These are phyloP conservation scores for Penicillium occitanis DNA, from an alignment of 2,329 filamentous ascomycete genomes.

Conservation along the genomic window DNA sequence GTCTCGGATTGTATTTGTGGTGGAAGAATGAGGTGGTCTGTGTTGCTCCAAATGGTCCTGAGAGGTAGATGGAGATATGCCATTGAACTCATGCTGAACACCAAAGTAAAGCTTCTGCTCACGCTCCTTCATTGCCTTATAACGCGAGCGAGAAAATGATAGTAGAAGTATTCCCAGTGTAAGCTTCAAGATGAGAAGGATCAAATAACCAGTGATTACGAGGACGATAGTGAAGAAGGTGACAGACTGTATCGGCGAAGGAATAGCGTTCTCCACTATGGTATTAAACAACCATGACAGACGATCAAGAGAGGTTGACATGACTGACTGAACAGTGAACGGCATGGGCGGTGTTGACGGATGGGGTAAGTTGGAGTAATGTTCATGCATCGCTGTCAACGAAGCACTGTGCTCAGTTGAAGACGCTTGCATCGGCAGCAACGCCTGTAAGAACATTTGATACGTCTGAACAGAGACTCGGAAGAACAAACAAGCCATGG, in stretches of 20 bases:
- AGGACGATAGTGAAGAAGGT: constrained; percentile 69
- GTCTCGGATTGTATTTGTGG: constrained; percentile 39
- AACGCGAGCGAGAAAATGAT: constrained; percentile 74
- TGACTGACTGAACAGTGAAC: constrained; percentile 56
- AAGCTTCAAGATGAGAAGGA: constrained; percentile 80
- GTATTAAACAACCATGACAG: constrained; percentile 41
- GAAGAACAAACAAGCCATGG: constrained; percentile 90
- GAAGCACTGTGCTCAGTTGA: constrained; percentile 38
- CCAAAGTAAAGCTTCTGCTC: constrained; percentile 48
- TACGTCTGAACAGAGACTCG: constrained; percentile 93
- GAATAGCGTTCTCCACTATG: constrained; percentile 44
- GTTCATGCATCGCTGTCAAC: constrained; percentile 45
- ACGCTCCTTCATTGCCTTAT: constrained; percentile 73
- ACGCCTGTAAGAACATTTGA: constrained; percentile 92
- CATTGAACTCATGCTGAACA: not conserved
- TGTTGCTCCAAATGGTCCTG: constrained; percentile 11
- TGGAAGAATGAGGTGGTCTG: constrained; percentile 22
- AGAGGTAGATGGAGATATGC: not conserved
- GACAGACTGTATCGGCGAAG: constrained; percentile 42
- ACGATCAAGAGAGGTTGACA: constrained; percentile 54
- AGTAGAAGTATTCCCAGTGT: constrained; percentile 85
- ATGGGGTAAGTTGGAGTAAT: constrained; percentile 61
- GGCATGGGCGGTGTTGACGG: constrained; percentile 67
- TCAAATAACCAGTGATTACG: constrained; percentile 79
- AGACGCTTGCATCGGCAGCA: constrained; percentile 70